phyloP scores from a whole-genome alignment of 768 basidiomycete genomes.

The Tubosaeta brunneosetosa region DNA sequence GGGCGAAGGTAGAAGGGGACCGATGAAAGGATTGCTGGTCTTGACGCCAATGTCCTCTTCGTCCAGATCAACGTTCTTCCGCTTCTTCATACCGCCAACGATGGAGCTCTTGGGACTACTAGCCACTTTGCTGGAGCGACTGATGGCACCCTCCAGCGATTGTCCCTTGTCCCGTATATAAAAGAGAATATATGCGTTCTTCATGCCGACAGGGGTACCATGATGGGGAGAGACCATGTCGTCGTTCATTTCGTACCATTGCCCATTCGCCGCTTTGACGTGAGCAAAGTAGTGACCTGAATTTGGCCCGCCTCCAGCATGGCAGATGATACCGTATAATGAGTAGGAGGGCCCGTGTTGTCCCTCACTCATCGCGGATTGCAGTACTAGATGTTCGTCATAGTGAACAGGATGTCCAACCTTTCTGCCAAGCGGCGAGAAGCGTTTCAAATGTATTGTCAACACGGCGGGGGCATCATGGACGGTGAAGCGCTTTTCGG shows the following conservation, averaged over 20 bases:
- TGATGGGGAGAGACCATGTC: constrained; percentile 53
- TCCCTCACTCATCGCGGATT: constrained; percentile 79
- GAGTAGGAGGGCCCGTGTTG: constrained; percentile 76
- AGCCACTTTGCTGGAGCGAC: constrained; percentile 15
- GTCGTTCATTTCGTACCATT: constrained; percentile 96
- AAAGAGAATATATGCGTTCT: constrained; percentile 90
- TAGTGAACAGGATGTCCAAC: constrained; percentile 76
- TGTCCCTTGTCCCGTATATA: constrained; percentile 83
- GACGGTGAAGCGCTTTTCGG: constrained; percentile 86
- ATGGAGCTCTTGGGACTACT: constrained; percentile 34
- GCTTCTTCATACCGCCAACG: constrained; percentile 45
- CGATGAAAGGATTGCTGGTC: constrained; percentile 53
- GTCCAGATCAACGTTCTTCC: constrained; percentile 42
- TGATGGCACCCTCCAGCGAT: constrained; percentile 58
- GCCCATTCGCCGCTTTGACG: constrained; percentile 62
- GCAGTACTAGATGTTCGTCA: constrained; percentile 65
- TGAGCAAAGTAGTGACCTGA: constrained; percentile 94
- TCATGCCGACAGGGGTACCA: constrained; percentile 52
- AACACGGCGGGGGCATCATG: constrained; percentile 84
- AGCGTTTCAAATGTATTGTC: constrained; percentile 93
- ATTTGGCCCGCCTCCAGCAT: constrained; percentile 89
- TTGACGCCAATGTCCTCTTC: constrained; percentile 48
- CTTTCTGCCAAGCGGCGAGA: constrained; percentile 87
- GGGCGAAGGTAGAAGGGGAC: constrained; percentile 57
- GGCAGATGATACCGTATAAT: constrained; percentile 88